Percentiles rank a stretch among this genome's conserved stretches.
Conservation (phyloP, 2,329 filamentous ascomycete species). For the Beauveria varroae region DNA sequence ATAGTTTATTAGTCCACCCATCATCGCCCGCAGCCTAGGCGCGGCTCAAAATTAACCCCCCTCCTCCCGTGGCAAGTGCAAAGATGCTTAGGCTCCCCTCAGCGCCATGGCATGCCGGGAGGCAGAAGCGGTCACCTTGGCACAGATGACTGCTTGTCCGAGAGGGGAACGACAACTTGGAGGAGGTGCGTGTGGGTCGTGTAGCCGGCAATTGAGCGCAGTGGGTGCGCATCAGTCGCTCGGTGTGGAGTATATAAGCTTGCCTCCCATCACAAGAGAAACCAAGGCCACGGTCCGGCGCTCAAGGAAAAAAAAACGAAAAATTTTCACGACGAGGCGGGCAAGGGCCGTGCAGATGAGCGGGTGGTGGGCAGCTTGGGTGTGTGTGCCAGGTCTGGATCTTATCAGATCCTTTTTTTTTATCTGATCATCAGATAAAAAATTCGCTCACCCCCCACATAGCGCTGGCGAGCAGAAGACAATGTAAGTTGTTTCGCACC, state of each 20-base stretch:
- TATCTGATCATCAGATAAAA: slow-evolving; percentile 50
- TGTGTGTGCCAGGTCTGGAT: slow-evolving; percentile 18
- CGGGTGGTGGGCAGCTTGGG: background rate
- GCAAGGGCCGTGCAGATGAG: background rate
- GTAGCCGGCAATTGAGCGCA: slow-evolving; percentile 4
- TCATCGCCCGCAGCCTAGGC: background rate
- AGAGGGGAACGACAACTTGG: background rate
- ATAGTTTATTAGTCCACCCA: background rate
- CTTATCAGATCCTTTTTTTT: slow-evolving; percentile 35
- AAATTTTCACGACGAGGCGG: background rate
- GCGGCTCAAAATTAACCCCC: background rate
- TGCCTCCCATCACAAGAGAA: background rate
- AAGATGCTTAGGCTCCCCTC: background rate
- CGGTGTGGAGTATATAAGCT: slow-evolving; percentile 4
- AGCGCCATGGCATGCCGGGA: too few species aligned
- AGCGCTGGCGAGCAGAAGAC: slow-evolving; percentile 8
- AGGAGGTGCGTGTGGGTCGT: slow-evolving; percentile 5
- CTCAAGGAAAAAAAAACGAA: background rate
- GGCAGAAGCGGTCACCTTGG: background rate
- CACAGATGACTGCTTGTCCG: background rate
- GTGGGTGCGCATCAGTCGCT: background rate
- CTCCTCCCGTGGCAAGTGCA: background rate
- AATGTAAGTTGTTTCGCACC: slow-evolving; percentile 7
- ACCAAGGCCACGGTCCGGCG: background rate
- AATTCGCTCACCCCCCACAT: slow-evolving; percentile 32